phyloP scores from a whole-genome alignment of 441 rosid genomes.

The Croton laevigatus region DNA sequence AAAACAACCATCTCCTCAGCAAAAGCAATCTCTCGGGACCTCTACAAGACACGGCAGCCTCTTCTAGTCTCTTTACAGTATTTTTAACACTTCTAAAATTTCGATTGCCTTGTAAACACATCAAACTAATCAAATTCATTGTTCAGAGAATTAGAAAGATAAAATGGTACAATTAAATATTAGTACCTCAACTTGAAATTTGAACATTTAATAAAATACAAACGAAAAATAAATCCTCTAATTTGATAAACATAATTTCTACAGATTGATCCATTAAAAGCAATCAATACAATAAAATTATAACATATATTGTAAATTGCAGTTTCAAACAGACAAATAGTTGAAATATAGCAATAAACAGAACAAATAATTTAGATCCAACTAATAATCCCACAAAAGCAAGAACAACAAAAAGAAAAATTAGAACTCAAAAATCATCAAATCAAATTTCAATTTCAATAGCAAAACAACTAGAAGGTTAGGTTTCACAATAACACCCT shows the following conservation, averaged over 20 bases:
- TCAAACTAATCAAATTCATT: constrained; percentile 8
- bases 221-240: not conserved
- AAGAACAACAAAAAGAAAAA: too few species aligned
- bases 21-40: constrained; percentile 77
- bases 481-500: too few species aligned
- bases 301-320: not conserved
- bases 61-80: constrained; percentile 84
- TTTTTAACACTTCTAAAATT: constrained; percentile 61
- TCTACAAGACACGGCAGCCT: constrained; percentile 72
- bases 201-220: not conserved
- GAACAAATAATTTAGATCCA: too few species aligned
- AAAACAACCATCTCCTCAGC: constrained; percentile 75
- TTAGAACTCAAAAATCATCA: too few species aligned
- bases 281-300: not conserved
- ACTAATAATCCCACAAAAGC: too few species aligned
- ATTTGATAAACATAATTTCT: not conserved
- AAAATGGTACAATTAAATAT: not conserved
- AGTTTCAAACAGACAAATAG: not conserved
- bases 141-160: not conserved
- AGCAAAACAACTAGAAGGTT: too few species aligned
- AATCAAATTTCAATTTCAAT: too few species aligned
- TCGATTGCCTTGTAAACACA: constrained; percentile 49
- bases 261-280: not conserved
- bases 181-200: not conserved
- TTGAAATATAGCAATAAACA: not conserved